These are phyloP conservation scores for Trichosanthes cucumerina DNA, from an alignment of 306 rosid species.

Conservation along the genomic window DNA sequence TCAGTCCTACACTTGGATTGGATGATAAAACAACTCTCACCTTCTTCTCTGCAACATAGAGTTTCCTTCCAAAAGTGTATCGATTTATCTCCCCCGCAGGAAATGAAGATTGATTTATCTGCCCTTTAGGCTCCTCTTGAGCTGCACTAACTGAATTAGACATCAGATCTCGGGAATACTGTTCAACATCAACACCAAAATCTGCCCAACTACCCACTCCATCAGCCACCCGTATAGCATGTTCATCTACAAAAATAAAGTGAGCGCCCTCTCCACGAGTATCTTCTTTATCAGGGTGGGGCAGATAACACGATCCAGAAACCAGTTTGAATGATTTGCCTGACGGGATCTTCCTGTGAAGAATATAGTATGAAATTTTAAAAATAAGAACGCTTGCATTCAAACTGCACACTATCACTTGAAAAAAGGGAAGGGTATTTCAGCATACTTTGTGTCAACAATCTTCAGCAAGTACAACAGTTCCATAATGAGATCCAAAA, in stretches of 20 bases:
- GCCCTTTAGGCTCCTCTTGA: conserved; percentile 95
- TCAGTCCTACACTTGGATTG: not conserved
- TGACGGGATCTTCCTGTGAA: conserved; percentile 46
- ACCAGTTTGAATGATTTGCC: conserved; percentile 56
- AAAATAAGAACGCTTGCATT: not conserved
- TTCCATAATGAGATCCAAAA: not conserved
- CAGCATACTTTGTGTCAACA: not conserved
- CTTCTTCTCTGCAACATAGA: conserved; percentile 4
- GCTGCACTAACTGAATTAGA: conserved; percentile 70
- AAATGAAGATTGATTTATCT: conserved; percentile 58
- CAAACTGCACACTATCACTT: not conserved
- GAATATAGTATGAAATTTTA: not conserved
- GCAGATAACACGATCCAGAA: conserved; percentile 90
- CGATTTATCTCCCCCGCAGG: conserved; percentile 82
- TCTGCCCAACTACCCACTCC: conserved; percentile 99
- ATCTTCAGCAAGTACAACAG: not conserved
- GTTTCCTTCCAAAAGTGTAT: conserved; percentile 78
- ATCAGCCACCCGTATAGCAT: conserved; percentile 94
- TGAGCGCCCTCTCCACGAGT: conserved; percentile 99
- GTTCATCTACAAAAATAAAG: conserved; percentile 85
- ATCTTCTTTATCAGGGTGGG: conserved; percentile 96
- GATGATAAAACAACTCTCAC: not conserved
- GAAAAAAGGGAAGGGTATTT: not conserved
- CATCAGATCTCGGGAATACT: conserved; percentile 92
- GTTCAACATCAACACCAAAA: conserved; percentile 72